Conservation (phyloP, 176 grass and related monocot species). For the Dendrocalamus sinicus region DNA sequence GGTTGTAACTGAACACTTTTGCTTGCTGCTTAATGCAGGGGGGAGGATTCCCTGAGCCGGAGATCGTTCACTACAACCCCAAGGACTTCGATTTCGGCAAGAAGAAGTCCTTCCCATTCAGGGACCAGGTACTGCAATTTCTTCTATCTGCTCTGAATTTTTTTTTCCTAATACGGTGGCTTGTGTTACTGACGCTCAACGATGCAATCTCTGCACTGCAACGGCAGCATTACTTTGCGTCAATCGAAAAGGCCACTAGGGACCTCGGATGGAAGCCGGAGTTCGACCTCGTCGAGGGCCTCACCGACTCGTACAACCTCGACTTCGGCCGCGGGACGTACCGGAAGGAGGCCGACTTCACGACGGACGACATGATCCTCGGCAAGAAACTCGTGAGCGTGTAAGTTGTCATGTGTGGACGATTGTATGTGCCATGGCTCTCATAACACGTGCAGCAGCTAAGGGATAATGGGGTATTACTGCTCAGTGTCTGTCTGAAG, state of each 20-base stretch:
- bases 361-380: constrained; percentile 94
- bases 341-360: constrained; percentile 82
- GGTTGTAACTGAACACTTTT: background rate
- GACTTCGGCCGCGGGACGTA: constrained; percentile 85
- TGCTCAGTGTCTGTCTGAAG: background rate
- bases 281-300: constrained; percentile 69
- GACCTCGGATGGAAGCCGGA: constrained; percentile 67
- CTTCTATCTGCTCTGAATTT: background rate
- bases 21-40: constrained; percentile 49
- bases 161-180: background rate
- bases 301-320: constrained; percentile 89
- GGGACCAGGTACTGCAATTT: constrained; percentile 70
- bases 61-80: constrained; percentile 86
- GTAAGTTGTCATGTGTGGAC: background rate
- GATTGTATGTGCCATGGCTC: background rate
- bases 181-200: background rate
- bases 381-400: constrained; percentile 70
- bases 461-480: background rate
- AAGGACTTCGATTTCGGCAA: constrained; percentile 98
- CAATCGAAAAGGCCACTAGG: constrained; percentile 67
- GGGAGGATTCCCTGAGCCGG: constrained; percentile 86
- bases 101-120: constrained; percentile 95
- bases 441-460: background rate
- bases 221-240: constrained; percentile 94
- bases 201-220: background rate